A percentile compares a stretch with the other conserved stretches of the same genome.
Conservation (phyloP, 1,139 yeast genomes). For the Yamadazyma mexicana region DNA sequence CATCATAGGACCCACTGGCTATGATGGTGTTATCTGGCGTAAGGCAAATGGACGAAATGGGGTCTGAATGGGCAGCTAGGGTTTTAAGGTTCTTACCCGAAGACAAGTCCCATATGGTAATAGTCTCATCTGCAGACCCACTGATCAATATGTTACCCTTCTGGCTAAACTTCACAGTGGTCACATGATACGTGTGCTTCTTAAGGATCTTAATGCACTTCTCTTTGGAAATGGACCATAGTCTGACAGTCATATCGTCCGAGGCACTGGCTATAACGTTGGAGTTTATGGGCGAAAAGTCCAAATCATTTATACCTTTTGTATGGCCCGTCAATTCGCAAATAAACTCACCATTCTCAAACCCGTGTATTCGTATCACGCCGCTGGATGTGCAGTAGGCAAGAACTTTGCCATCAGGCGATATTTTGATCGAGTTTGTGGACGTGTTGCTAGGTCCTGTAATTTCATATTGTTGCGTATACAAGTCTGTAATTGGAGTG, state of each 20-base stretch:
- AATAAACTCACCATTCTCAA: constrained; percentile 20
- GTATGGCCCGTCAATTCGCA: constrained; percentile 59
- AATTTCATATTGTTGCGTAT: constrained; percentile 6
- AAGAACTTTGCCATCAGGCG: constrained; percentile 63
- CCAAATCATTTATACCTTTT: constrained; percentile 66
- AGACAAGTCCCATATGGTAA: constrained; percentile 84
- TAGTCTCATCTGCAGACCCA: constrained; percentile 89
- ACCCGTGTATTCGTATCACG: constrained; percentile 24
- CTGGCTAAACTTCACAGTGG: constrained; percentile 65
- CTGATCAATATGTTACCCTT: constrained; percentile 79
- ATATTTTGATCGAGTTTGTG: constrained; percentile 41
- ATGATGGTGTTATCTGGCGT: constrained; percentile 80
- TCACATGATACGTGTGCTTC: constrained; percentile 87
- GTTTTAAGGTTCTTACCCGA: constrained; percentile 74
- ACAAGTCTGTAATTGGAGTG: constrained; percentile 5
- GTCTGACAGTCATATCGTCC: constrained; percentile 73
- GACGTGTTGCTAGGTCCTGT: constrained; percentile 4
- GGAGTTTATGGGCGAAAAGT: constrained; percentile 74
- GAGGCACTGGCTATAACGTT: constrained; percentile 77
- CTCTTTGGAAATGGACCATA: constrained; percentile 62
- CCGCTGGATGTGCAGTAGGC: constrained; percentile 54
- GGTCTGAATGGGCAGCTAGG: constrained; percentile 91
- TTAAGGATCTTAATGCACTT: constrained; percentile 58
- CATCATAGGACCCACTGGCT: constrained; percentile 89
- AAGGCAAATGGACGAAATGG: constrained; percentile 74